Conservation (phyloP, 306 rosid species). For the Chamaecrista fasciculata region DNA sequence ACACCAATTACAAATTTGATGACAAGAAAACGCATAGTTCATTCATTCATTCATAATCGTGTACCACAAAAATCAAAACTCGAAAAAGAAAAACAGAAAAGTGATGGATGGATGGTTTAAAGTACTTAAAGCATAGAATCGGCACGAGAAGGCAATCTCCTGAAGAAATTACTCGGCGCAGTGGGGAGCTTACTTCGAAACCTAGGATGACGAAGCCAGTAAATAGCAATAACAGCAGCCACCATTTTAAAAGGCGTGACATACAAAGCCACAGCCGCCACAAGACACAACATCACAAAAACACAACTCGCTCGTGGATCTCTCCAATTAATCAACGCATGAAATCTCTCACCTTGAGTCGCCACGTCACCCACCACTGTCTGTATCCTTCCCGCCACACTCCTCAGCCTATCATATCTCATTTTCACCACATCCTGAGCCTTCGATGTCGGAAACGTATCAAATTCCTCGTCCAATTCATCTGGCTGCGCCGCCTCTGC, state of each 20-base stretch:
- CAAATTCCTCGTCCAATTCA: slow-evolving; percentile 66
- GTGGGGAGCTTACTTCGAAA: slow-evolving; percentile 57
- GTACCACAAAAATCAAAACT: neutral
- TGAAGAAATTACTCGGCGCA: slow-evolving; percentile 56
- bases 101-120: neutral
- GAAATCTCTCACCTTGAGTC: slow-evolving; percentile 65
- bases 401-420: slow-evolving; percentile 62
- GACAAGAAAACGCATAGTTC: neutral
- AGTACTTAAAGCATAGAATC: slow-evolving; percentile 61
- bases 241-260: slow-evolving; percentile 56
- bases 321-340: slow-evolving; percentile 57
- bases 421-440: slow-evolving; percentile 44
- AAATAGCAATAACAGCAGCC: slow-evolving; percentile 39
- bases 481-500: slow-evolving; percentile 60
- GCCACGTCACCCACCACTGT: slow-evolving; percentile 68
- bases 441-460: slow-evolving; percentile 54
- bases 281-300: slow-evolving; percentile 45
- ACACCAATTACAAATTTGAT: neutral
- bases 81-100: neutral
- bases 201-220: slow-evolving; percentile 56
- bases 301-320: slow-evolving; percentile 63
- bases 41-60: neutral
- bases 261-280: slow-evolving; percentile 50
- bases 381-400: slow-evolving; percentile 67
- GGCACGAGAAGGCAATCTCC: slow-evolving; percentile 57